Evolutionary conservation across 2,329 filamentous ascomycete species (phyloP).

Genomic region (Apiospora phragmitis): DNA sequence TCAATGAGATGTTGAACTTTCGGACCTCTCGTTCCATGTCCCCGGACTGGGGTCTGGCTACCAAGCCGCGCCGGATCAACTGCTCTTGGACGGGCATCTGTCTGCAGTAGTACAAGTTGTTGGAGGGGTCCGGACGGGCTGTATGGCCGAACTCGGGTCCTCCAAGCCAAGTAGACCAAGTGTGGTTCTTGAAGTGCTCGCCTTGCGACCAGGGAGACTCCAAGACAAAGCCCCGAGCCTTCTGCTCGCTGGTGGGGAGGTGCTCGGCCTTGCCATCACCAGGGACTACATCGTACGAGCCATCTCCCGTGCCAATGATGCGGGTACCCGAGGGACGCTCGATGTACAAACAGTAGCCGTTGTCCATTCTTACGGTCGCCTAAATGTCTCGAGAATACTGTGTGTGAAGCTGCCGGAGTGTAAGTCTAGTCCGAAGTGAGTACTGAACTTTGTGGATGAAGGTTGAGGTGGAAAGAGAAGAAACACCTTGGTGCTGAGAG

Average conservation of each 20-base stretch:
- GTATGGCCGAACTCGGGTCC: background rate
- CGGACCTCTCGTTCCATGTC: conserved; percentile 20
- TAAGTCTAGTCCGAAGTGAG: background rate
- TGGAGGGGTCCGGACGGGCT: background rate
- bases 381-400: background rate
- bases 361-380: background rate
- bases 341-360: background rate
- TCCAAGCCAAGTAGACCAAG: background rate
- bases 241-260: background rate
- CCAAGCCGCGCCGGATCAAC: background rate
- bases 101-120: background rate
- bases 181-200: background rate
- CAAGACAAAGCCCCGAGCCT: background rate
- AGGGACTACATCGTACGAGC: too few species aligned
- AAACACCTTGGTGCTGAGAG: background rate
- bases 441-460: background rate
- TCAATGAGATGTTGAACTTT: conserved; percentile 23
- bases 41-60: background rate
- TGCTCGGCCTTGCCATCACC: background rate
- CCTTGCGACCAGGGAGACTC: background rate
- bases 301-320: background rate
- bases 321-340: background rate
- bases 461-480: background rate
- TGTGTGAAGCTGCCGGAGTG: background rate
- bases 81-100: background rate